Percentiles rank a stretch among this genome's conserved stretches.
phyloP scores from a whole-genome alignment of 1,284 basidiomycete genomes.

The Papiliotrema terrestris region DNA sequence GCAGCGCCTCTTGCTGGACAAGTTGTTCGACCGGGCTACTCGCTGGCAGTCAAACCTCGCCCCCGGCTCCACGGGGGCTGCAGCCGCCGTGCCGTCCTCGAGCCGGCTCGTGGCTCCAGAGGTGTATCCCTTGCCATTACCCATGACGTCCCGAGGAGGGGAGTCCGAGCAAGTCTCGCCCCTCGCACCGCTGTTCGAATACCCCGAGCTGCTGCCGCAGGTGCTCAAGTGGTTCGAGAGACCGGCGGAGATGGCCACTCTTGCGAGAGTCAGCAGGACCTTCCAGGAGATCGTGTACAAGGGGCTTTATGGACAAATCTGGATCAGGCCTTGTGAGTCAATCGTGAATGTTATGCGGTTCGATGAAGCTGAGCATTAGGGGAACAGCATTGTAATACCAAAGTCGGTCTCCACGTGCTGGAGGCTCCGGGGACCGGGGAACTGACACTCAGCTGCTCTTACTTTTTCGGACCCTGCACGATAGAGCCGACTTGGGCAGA shows the following conservation, averaged over 20 bases:
- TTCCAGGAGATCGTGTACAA: slow-evolving; percentile 30
- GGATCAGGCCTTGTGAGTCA: slow-evolving; percentile 46
- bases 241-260: slow-evolving; percentile 31
- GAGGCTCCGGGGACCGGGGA: background rate
- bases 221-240: slow-evolving; percentile 34
- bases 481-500: slow-evolving; percentile 27
- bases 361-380: slow-evolving; percentile 24
- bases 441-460: slow-evolving; percentile 25
- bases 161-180: slow-evolving; percentile 14
- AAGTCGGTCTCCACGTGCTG: slow-evolving; percentile 10
- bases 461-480: slow-evolving; percentile 36
- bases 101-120: slow-evolving; percentile 1
- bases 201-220: slow-evolving; percentile 35
- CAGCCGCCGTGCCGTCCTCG: slow-evolving; percentile 24
- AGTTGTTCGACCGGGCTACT: slow-evolving; percentile 32
- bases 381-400: slow-evolving; percentile 32
- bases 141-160: slow-evolving; percentile 1
- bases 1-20: slow-evolving; percentile 32
- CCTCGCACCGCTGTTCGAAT: slow-evolving; percentile 27
- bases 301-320: slow-evolving; percentile 40
- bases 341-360: background rate
- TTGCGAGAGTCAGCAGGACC: slow-evolving; percentile 28
- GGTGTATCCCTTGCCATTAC: slow-evolving; percentile 29
- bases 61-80: slow-evolving; percentile 4
- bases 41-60: slow-evolving; percentile 12